phyloP scores from a whole-genome alignment of 1,284 basidiomycete species.

The Coriolopsis trogii region DNA sequence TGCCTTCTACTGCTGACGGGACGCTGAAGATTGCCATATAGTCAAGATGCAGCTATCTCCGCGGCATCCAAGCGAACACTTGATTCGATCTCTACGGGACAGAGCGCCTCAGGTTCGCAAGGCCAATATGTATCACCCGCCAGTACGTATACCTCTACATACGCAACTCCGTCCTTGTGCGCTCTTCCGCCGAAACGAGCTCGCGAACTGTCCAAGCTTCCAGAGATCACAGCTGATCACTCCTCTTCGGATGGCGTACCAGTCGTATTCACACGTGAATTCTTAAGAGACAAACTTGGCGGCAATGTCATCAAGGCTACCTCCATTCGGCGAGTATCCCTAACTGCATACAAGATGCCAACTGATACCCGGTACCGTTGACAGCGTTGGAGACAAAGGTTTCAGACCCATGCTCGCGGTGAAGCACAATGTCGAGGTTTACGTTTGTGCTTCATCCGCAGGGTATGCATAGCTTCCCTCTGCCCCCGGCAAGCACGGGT shows the following conservation, averaged over 20 bases:
- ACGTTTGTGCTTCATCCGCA: constrained; percentile 17
- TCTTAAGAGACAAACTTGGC: background rate
- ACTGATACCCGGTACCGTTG: too few relatives aligned
- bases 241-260: background rate
- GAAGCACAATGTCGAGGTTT: constrained; percentile 11
- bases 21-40: background rate
- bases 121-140: background rate
- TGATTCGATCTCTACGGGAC: background rate
- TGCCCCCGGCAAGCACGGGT: constrained; percentile 20
- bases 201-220: background rate
- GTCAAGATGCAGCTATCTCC: background rate
- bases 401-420: constrained; percentile 5
- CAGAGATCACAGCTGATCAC: background rate
- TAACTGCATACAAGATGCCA: background rate
- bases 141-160: background rate
- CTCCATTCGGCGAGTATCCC: background rate
- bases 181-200: background rate
- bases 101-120: background rate
- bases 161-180: too few relatives aligned
- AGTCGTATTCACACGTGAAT: constrained; percentile 5
- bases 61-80: background rate
- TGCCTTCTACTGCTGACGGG: background rate
- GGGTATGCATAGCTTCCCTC: constrained; percentile 19
- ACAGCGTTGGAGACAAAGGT: too few relatives aligned
- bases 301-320: background rate